Base-by-base conservation (phyloP, 805 yeast species). In the Zygosaccharomyces siamensis region DNA sequence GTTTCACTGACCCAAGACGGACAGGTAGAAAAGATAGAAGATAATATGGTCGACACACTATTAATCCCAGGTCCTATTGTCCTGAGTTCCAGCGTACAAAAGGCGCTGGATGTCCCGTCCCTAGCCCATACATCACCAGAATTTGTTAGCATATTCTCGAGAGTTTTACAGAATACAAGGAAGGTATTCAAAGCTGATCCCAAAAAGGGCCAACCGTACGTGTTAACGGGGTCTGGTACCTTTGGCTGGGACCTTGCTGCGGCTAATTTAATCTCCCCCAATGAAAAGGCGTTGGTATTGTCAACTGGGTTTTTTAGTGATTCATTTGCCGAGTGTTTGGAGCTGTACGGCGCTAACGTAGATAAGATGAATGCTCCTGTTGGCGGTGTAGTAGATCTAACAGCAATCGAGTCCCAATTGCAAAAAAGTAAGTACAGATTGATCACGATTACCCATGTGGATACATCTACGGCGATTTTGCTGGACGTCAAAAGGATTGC, bases 381-480 rank as follows among this genome's bases (percentile, higher is more conserved):
- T 48, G 98, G 97, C 48, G 84, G 77, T 49, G 76, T 75, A 31
- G 87, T 87, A 16, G 77, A 84, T 27, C 64, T 80, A 21, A 75
- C 68, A 2, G 66, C 72, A 43, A 71, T 90, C 39, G 84, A 81
- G 63, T 63, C 71, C 8, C 77, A 80, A 49, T 75, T 90, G 64
- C 62, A 68, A 50, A 47, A 67, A 7, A 73, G 75, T 45, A 68
- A 72, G 51, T 92, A 85, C 72, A 66, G 78, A 54, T 77, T 86
- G 46, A 76, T 92, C 58, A 88, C 96, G 42, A 78, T 90, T 60
- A 92, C 97, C 37, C 98, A 92, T 60, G 97, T 93, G 33, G 99
- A 93, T 68, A 93, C 98, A 39, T 89, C 97, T 1, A 89, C 97
- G 31, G 95, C 96, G n/a, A 96, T 92, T 37, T 78, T 89, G 36